phyloP scores from a whole-genome alignment of 129 eudicot species.

The Pseudognaphalium luteoalbum region DNA sequence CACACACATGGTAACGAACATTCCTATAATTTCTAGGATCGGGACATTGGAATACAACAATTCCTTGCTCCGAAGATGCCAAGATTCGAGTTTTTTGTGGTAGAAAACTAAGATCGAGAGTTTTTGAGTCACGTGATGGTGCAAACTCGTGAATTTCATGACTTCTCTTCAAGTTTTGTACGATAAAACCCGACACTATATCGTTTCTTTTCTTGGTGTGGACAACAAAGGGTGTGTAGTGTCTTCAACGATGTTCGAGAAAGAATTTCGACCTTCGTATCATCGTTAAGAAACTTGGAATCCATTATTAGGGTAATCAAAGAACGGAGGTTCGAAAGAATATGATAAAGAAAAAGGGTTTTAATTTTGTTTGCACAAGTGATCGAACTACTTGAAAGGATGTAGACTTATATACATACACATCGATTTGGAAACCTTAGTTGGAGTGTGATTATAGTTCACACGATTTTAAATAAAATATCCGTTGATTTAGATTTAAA shows the following conservation, averaged over 20 bases:
- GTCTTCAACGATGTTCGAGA: conserved; percentile 17
- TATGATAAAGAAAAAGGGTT: no score
- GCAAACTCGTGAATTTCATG: conserved; percentile 15
- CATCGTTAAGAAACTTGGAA: no score
- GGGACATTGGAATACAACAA: neutral
- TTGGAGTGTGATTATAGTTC: no score
- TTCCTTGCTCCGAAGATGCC: conserved; percentile 23
- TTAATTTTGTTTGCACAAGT: no score
- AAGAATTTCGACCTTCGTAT: conserved; percentile 9
- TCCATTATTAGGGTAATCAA: no score
- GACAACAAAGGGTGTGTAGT: conserved; percentile 1
- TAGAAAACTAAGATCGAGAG: conserved; percentile 15
- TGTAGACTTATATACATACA: no score
- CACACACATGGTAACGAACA: conserved; percentile 17
- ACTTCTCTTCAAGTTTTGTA: neutral
- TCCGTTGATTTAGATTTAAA: no score
- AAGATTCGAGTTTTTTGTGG: neutral
- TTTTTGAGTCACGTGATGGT: conserved; percentile 2
- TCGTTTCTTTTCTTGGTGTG: conserved; percentile 14
- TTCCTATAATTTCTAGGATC: neutral
- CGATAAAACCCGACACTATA: conserved; percentile 19
- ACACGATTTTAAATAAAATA: no score
- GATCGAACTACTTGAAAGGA: no score
- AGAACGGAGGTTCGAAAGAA: no score
- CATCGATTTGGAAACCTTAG: no score